Conservation (phyloP, 768 basidiomycete species). For the Baorangia bicolor region DNA sequence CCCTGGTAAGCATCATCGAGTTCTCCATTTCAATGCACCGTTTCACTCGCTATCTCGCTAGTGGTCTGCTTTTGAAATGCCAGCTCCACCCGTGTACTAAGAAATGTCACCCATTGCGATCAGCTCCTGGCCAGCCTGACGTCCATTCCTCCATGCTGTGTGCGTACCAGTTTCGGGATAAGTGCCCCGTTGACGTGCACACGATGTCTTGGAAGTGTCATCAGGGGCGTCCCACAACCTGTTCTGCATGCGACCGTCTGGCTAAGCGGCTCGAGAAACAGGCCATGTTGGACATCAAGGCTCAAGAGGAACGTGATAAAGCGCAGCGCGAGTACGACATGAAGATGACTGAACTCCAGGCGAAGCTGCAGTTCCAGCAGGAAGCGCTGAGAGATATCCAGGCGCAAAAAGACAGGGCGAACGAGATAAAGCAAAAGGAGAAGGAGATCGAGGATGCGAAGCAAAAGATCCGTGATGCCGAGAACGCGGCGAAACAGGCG, state of each 20-base stretch:
- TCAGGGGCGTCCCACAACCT: conserved; percentile 37
- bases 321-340: conserved; percentile 43
- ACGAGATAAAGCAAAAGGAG: conserved; percentile 40
- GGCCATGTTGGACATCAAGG: conserved; percentile 38
- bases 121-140: conserved; percentile 41
- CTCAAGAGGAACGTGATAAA: conserved; percentile 45
- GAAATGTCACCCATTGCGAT: conserved; percentile 58
- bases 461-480: conserved; percentile 11
- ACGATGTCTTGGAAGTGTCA: conserved; percentile 45
- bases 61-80: conserved; percentile 16
- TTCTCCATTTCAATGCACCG: not conserved
- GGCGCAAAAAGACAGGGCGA: conserved; percentile 42
- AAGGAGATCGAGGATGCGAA: conserved; percentile 43
- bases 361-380: conserved; percentile 34
- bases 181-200: conserved; percentile 48
- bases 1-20: conserved; percentile 48
- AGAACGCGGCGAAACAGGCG: conserved; percentile 13
- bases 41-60: not conserved
- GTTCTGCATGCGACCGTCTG: conserved; percentile 47
- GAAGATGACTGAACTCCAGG: conserved; percentile 44
- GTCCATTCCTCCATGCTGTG: conserved; percentile 41
- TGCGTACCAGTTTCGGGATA: conserved; percentile 31
- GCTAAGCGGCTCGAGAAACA: conserved; percentile 42
- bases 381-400: conserved; percentile 37
- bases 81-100: conserved; percentile 50